phyloP scores from a whole-genome alignment of 2,329 filamentous ascomycete genomes.

The Aspergillus quadricinctus region DNA sequence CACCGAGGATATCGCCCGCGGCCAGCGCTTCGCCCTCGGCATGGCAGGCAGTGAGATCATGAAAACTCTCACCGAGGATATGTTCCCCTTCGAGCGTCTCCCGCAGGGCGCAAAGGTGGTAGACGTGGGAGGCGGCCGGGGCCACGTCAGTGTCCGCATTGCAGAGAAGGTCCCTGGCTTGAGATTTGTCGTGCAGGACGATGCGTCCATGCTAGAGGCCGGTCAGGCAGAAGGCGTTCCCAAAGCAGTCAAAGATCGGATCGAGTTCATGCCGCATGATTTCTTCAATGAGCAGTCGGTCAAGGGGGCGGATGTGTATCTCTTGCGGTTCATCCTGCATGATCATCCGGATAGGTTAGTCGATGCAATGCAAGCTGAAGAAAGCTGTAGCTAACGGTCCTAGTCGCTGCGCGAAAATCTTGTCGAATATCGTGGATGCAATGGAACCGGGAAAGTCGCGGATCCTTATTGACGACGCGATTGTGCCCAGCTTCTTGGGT shows the following conservation, averaged over 20 bases:
- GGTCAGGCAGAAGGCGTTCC: conserved; percentile 1
- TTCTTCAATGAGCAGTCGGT: conserved; percentile 15
- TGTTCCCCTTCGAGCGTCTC: not conserved
- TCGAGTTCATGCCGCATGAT: conserved; percentile 13
- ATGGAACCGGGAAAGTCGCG: conserved; percentile 2
- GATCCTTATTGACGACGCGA: conserved; percentile 1
- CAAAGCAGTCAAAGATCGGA: conserved; percentile 1
- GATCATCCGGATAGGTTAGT: conserved; percentile 11
- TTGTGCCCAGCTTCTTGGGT: conserved; percentile 1
- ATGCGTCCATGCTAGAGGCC: conserved; percentile 5
- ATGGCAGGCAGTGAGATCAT: not conserved
- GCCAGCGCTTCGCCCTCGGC: not conserved
- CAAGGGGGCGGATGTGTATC: conserved; percentile 18
- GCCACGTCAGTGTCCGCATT: conserved; percentile 12
- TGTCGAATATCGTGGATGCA: not conserved
- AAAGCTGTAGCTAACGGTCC: not conserved
- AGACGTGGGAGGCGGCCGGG: conserved; percentile 15
- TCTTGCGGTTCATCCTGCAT: conserved; percentile 21
- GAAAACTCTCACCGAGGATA: not conserved
- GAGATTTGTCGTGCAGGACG: conserved; percentile 16
- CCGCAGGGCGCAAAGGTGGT: conserved; percentile 3
- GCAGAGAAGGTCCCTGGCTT: conserved; percentile 7
- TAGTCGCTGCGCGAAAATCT: not conserved
- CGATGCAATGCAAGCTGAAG: too few species aligned
- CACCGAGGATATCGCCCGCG: not conserved